Evolutionary conservation across 2,329 filamentous ascomycete genomes (phyloP).

Genomic region (Claviceps capensis): DNA sequence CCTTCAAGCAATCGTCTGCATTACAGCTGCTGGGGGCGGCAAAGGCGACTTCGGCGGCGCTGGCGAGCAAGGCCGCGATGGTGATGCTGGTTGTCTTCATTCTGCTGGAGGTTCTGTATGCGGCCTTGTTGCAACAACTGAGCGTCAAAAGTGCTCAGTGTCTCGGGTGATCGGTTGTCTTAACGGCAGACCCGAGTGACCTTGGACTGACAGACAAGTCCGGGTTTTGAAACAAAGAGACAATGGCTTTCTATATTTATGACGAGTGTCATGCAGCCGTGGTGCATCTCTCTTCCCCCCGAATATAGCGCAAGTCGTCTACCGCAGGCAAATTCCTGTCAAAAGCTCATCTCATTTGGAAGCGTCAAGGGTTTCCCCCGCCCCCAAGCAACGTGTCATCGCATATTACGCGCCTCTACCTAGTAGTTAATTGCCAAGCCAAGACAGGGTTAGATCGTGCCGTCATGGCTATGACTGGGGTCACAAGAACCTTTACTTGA

Average conservation of each 20-base stretch:
- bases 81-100: conserved; percentile 1
- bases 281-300: background rate
- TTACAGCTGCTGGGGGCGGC: conserved; percentile 12
- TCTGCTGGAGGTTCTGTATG: background rate
- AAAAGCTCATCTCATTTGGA: background rate
- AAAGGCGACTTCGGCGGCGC: background rate
- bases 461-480: background rate
- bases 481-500: background rate
- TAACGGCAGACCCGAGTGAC: background rate
- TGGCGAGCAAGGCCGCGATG: background rate
- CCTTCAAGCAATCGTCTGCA: conserved; percentile 24
- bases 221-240: no score
- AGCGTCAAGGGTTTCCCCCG: background rate
- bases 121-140: background rate
- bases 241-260: background rate
- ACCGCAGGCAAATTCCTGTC: background rate
- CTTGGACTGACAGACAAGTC: background rate
- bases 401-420: background rate
- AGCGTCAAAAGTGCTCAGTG: background rate
- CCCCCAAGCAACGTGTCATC: background rate
- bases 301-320: background rate
- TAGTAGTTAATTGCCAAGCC: background rate
- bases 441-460: background rate
- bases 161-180: background rate
- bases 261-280: background rate